These are phyloP conservation scores for Cymbopogon citratus DNA, from an alignment of 176 grass and related monocot genomes.

Conservation along the genomic window DNA sequence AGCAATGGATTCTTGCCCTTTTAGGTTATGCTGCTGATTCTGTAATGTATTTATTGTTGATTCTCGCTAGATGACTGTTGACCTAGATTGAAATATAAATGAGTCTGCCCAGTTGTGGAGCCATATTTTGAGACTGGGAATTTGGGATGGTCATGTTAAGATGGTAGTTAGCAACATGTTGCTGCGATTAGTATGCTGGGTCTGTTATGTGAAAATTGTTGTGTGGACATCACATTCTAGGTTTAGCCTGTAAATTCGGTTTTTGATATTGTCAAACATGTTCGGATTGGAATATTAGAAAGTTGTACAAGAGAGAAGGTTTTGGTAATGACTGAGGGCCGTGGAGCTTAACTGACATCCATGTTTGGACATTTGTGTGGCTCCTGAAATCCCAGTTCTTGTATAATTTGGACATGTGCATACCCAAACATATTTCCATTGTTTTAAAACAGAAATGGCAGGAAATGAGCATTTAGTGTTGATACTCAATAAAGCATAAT, in stretches of 20 bases:
- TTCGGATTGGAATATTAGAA: conserved; percentile 1
- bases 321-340: background rate
- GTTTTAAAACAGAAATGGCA: background rate
- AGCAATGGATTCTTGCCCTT: conserved; percentile 2
- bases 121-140: background rate
- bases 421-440: background rate
- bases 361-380: background rate
- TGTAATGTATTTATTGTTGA: background rate
- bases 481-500: conserved; percentile 15
- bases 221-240: background rate
- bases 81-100: background rate
- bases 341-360: background rate
- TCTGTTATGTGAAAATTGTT: background rate
- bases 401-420: background rate
- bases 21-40: background rate
- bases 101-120: background rate
- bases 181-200: background rate
- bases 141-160: background rate
- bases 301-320: background rate
- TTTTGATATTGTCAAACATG: background rate
- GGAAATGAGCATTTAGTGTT: background rate
- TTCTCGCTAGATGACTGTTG: conserved; percentile 9
- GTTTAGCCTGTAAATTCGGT: background rate
- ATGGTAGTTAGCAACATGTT: background rate
- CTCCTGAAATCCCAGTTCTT: background rate